Evolutionary conservation across 192 early-diverging fungal genomes (phyloP).

Genomic region (Coemansia sp.): DNA sequence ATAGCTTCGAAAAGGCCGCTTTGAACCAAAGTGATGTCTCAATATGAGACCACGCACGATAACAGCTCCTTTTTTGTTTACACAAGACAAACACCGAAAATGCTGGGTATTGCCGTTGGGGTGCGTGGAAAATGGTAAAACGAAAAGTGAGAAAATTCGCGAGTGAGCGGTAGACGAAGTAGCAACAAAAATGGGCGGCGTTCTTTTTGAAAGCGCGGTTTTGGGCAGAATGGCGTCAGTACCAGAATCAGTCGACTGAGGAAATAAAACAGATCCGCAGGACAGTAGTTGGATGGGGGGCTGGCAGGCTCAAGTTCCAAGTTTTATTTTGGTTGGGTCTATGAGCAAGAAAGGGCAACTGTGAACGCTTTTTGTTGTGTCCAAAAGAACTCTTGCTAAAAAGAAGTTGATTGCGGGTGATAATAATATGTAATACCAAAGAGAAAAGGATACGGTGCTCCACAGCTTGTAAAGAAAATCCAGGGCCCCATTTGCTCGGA

Average conservation of each 20-base stretch:
- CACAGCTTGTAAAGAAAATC: background rate
- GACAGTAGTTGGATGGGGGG: background rate
- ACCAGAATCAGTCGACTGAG: background rate
- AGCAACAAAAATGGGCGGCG: constrained; percentile 1
- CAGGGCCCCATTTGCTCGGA: background rate
- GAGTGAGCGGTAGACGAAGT: background rate
- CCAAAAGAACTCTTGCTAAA: background rate
- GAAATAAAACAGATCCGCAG: constrained; percentile 8
- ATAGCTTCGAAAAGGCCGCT: constrained; percentile 1
- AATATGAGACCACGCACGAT: background rate
- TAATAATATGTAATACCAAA: constrained; percentile 8
- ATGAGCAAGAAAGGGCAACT: constrained; percentile 7
- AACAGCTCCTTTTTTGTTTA: background rate
- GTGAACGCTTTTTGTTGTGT: background rate
- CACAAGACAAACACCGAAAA: background rate
- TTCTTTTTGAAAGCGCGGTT: background rate
- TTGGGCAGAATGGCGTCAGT: constrained; percentile 14
- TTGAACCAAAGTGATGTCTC: background rate
- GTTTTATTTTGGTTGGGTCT: constrained; percentile 9
- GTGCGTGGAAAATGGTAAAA: background rate
- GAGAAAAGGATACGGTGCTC: constrained; percentile 1
- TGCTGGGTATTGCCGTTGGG: background rate
- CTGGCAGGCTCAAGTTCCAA: background rate
- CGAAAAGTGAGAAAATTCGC: background rate
- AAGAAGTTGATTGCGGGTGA: background rate